Conservation (phyloP, 2,329 filamentous ascomycete genomes). For the Neopestalotiopsis rosae region DNA sequence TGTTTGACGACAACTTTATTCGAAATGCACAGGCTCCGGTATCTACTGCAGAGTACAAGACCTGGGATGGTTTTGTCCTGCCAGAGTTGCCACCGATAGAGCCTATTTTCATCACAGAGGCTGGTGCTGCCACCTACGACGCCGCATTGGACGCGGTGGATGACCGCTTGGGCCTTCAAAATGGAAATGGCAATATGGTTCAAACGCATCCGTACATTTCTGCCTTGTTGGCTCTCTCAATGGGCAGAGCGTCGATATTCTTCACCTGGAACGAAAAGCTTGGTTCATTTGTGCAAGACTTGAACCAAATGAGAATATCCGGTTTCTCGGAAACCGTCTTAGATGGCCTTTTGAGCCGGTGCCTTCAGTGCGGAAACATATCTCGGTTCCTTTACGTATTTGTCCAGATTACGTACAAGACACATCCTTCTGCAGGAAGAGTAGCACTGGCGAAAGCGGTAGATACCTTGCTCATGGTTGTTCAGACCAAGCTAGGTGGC, state of each 20-base stretch:
- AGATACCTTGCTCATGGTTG: conserved; percentile 51
- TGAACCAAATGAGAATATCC: conserved; percentile 56
- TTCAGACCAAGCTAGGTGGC: conserved; percentile 54
- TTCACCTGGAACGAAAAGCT: conserved; percentile 65
- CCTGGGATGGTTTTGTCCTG: conserved; percentile 72
- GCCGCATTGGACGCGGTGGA: conserved; percentile 54
- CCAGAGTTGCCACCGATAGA: conserved; percentile 42
- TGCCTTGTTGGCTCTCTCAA: conserved; percentile 68
- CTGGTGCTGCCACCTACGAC: conserved; percentile 70
- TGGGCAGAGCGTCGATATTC: conserved; percentile 75
- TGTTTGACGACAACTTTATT: conserved; percentile 54
- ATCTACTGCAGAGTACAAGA: conserved; percentile 55
- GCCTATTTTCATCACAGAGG: conserved; percentile 70
- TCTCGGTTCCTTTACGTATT: conserved; percentile 53
- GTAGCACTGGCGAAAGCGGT: conserved; percentile 59
- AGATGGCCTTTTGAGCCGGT: conserved; percentile 50
- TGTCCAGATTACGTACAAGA: conserved; percentile 51
- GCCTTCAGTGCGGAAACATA: conserved; percentile 53
- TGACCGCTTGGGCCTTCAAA: conserved; percentile 46
- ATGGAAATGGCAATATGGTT: conserved; percentile 47
- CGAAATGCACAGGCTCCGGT: conserved; percentile 37
- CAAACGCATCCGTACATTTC: conserved; percentile 55
- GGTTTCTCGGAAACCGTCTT: conserved; percentile 60
- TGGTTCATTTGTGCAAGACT: conserved; percentile 55
- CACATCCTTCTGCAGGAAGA: conserved; percentile 48